phyloP scores from a whole-genome alignment of 495 filamentous ascomycete genomes.

The Annulohypoxylon stygium region DNA sequence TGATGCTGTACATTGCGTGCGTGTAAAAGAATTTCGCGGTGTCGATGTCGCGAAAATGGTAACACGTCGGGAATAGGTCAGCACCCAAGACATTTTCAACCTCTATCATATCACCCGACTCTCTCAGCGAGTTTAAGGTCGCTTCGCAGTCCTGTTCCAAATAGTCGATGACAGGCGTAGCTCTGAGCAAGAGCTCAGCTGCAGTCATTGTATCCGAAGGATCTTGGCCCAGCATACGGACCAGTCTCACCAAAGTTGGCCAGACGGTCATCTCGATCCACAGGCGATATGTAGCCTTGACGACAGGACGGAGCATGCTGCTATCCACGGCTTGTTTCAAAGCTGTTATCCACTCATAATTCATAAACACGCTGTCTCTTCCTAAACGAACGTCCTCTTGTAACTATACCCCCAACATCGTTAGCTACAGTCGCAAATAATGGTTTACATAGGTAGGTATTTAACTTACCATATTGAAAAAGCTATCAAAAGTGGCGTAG shows the following conservation, averaged over 20 bases:
- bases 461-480: constrained; percentile 49
- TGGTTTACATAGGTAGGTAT: background rate
- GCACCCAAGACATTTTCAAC: constrained; percentile 35
- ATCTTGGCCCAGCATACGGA: constrained; percentile 34
- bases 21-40: constrained; percentile 48
- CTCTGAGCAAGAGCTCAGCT: constrained; percentile 43
- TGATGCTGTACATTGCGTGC: constrained; percentile 46
- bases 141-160: constrained; percentile 40
- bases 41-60: constrained; percentile 45
- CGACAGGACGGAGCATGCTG: constrained; percentile 25
- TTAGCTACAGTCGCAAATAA: background rate
- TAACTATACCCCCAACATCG: constrained; percentile 28
- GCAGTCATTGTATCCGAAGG: constrained; percentile 40
- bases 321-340: constrained; percentile 39
- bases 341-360: constrained; percentile 40
- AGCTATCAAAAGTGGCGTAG: constrained; percentile 46
- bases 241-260: constrained; percentile 45
- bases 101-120: constrained; percentile 39
- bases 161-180: constrained; percentile 36
- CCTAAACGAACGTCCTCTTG: constrained; percentile 50
- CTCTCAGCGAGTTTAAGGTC: constrained; percentile 30
- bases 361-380: constrained; percentile 47
- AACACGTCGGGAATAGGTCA: constrained; percentile 44
- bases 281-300: constrained; percentile 42
- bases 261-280: constrained; percentile 49